Evolutionary conservation across 1,284 basidiomycete species (phyloP).

Genomic region (Takashimella tepidaria): DNA sequence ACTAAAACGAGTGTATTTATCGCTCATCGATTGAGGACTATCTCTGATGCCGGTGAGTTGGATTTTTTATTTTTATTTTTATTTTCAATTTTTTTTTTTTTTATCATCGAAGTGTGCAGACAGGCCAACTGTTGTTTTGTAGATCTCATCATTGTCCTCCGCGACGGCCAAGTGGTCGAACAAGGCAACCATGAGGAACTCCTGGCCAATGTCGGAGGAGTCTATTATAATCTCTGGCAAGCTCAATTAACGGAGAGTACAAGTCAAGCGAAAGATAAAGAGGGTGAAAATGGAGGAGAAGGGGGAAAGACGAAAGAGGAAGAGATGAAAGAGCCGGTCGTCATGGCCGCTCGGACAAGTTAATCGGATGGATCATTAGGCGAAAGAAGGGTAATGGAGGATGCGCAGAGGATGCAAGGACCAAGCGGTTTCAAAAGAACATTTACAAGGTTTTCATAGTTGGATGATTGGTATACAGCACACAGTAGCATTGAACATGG

Average conservation of each 20-base stretch:
- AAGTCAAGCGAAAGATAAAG: conserved; percentile 10
- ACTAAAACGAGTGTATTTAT: conserved; percentile 91
- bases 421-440: no score
- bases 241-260: conserved; percentile 57
- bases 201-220: conserved; percentile 58
- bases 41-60: conserved; percentile 72
- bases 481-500: no score
- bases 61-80: no score
- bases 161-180: conserved; percentile 77
- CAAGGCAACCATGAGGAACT: conserved; percentile 88
- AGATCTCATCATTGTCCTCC: conserved; percentile 86
- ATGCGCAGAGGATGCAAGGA: no score
- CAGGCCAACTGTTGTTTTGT: conserved; percentile 1
- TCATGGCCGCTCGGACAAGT: not conserved
- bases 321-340: conserved; percentile 9
- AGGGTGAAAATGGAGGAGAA: no score
- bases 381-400: no score
- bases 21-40: conserved; percentile 82
- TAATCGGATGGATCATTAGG: no score
- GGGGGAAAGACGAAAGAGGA: conserved; percentile 9
- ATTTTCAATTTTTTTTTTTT: no score
- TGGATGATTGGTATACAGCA: not conserved
- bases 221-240: conserved; percentile 83
- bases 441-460: not conserved
- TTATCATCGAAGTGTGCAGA: no score